phyloP scores from a whole-genome alignment of 345 rosid species.

The Moricandia arvensis region DNA sequence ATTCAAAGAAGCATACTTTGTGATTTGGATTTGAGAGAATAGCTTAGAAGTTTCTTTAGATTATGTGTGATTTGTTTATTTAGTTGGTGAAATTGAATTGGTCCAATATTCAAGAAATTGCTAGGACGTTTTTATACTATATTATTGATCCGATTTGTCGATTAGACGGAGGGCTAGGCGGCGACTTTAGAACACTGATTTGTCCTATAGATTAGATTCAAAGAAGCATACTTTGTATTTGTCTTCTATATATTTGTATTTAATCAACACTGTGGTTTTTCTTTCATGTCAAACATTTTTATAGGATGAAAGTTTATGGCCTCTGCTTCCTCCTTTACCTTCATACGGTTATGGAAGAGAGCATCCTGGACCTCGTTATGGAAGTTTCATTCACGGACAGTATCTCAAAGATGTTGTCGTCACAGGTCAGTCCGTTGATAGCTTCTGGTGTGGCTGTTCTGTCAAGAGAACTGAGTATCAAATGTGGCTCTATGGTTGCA shows the following conservation, averaged over 20 bases:
- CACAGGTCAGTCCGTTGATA: slow-evolving; percentile 45
- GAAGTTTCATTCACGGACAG: slow-evolving; percentile 71
- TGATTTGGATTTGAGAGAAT: too few relatives aligned
- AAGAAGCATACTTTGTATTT: not conserved
- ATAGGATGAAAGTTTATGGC: slow-evolving; percentile 64
- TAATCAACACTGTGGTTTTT: not conserved
- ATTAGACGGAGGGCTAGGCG: too few relatives aligned
- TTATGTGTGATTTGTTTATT: too few relatives aligned
- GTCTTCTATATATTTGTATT: not conserved
- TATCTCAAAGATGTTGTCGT: slow-evolving; percentile 64
- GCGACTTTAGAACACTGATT: too few relatives aligned
- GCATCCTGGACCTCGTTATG: slow-evolving; percentile 66
- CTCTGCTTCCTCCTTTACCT: slow-evolving; percentile 64
- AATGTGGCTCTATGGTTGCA: not conserved
- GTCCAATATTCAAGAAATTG: too few relatives aligned
- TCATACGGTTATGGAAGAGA: slow-evolving; percentile 71
- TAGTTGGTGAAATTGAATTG: too few relatives aligned
- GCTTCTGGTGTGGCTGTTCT: not conserved
- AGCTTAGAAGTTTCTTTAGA: too few relatives aligned
- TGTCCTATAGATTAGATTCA: not conserved
- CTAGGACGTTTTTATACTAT: too few relatives aligned
- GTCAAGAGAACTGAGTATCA: not conserved
- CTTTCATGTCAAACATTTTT: not conserved
- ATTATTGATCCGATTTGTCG: too few relatives aligned
- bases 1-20: too few relatives aligned